These are phyloP conservation scores for Stipa capillata DNA, from an alignment of 176 grass and related monocot genomes.

Conservation along the genomic window DNA sequence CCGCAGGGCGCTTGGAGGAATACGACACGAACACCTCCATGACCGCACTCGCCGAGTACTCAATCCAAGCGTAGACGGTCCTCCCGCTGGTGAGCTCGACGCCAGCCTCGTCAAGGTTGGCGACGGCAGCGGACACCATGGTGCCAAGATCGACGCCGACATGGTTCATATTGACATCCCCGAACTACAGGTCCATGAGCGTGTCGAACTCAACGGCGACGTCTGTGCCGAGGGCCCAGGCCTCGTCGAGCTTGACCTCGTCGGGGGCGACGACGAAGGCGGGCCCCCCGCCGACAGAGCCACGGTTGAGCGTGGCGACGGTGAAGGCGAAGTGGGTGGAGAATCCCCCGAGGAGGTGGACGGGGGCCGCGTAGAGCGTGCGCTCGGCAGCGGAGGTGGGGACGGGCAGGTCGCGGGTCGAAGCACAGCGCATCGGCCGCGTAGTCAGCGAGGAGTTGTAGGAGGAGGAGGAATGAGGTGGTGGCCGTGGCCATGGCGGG, in stretches of 20 bases:
- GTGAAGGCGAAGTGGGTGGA: constrained; percentile 90
- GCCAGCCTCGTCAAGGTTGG: constrained; percentile 31
- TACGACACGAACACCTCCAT: constrained; percentile 74
- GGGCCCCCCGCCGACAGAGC: constrained; percentile 72
- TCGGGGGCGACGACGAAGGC: constrained; percentile 68
- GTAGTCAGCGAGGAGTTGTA: background rate
- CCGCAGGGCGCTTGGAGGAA: constrained; percentile 24
- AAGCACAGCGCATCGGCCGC: constrained; percentile 28
- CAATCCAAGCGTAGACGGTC: constrained; percentile 75
- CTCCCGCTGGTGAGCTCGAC: constrained; percentile 59
- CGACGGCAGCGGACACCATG: constrained; percentile 59
- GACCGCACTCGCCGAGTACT: constrained; percentile 21
- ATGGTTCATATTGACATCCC: constrained; percentile 74
- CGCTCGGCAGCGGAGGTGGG: constrained; percentile 62
- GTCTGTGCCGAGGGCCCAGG: constrained; percentile 13
- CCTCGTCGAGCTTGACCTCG: constrained; percentile 35
- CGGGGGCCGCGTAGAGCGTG: constrained; percentile 52
- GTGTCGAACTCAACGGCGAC: constrained; percentile 95
- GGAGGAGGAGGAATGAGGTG: background rate
- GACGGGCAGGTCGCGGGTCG: constrained; percentile 78
- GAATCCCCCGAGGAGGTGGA: constrained; percentile 47
- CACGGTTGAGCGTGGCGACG: constrained; percentile 51
- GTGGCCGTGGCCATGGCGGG: background rate
- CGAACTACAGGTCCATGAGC: constrained; percentile 69
- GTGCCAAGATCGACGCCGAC: constrained; percentile 63